Conservation (phyloP, 176 grass and related monocot genomes). For the Poa annua region DNA sequence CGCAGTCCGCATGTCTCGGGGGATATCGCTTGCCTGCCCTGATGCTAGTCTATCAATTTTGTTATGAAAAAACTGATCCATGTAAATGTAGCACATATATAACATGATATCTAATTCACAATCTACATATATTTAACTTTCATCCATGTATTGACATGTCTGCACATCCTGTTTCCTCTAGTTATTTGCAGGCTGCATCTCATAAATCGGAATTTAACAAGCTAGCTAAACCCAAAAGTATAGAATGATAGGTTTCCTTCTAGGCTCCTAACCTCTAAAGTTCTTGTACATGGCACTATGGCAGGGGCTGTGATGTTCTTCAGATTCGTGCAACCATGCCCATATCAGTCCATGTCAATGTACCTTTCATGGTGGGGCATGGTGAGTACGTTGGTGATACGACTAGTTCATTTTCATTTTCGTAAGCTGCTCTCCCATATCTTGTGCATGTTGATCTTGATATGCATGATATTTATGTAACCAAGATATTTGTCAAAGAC, state of each 20-base stretch:
- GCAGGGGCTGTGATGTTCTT: background rate
- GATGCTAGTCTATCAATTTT: no score
- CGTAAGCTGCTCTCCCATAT: background rate
- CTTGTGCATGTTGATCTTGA: background rate
- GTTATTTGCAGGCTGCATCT: conserved; percentile 1
- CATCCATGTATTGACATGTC: background rate
- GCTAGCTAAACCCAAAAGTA: background rate
- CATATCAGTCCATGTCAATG: background rate
- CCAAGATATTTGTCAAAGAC: background rate
- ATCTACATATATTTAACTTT: background rate
- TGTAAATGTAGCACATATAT: background rate
- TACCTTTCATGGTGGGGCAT: conserved; percentile 31
- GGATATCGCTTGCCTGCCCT: no score
- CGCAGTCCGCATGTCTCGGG: no score
- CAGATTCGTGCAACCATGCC: conserved; percentile 6
- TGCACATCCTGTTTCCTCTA: background rate
- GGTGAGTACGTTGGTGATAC: background rate
- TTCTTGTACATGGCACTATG: background rate
- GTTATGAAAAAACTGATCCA: background rate
- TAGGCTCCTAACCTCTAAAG: background rate
- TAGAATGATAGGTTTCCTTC: background rate
- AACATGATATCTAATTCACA: background rate
- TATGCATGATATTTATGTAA: conserved; percentile 32
- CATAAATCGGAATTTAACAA: background rate
- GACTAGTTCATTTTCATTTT: conserved; percentile 13